Base-by-base conservation (phyloP, 495 filamentous ascomycete genomes). In the Penicillium coffeae region DNA sequence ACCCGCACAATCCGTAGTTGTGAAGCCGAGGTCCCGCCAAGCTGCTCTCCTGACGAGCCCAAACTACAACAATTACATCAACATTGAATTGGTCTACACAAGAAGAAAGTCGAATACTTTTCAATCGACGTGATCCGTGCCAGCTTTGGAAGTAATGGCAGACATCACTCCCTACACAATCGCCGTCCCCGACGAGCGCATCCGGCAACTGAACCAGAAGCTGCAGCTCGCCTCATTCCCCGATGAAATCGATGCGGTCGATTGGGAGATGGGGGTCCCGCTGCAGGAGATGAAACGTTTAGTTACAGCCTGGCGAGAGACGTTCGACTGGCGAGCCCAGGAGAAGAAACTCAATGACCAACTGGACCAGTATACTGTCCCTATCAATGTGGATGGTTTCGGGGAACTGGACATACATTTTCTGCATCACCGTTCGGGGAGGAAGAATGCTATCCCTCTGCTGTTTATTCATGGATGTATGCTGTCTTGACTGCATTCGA, bases 401-500 rank as follows among this genome's bases (percentile, higher is more conserved):
- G 67, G 66, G 6, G 62, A 72, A 9, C 48, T 82, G 6, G 68
- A 74, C 14, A 59, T 74, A 30, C 68, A 74, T 58, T 59, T 58
- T 50, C 62, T 84, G 48, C 82, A 87, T 63, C 72, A 84, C 47
- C 71, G 67, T 15, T 81, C 77, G 21, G 42, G 62, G 10, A 69
- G 69, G 37, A 25, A 62, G 8, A 62, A 72, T 43, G 80, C 81
- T 7, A 65, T 84, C 47, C 83, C 84, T 0, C 46, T 87, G 40
- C 70, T 87, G 14, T 73, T 87, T 40, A 60, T 84, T 34, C 84
- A 85, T 42, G 77, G 79, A 22, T 88, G 79, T 76, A 69, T 48
- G 36, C 25, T 30, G n/a, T 16, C 13, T 27, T 42, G 18, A 18
- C 19, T 21, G 34, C 22, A 20, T 39, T 30, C 30, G 13, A 25